Conservation (phyloP, 306 rosid genomes). For the Hippophae tibetana region DNA sequence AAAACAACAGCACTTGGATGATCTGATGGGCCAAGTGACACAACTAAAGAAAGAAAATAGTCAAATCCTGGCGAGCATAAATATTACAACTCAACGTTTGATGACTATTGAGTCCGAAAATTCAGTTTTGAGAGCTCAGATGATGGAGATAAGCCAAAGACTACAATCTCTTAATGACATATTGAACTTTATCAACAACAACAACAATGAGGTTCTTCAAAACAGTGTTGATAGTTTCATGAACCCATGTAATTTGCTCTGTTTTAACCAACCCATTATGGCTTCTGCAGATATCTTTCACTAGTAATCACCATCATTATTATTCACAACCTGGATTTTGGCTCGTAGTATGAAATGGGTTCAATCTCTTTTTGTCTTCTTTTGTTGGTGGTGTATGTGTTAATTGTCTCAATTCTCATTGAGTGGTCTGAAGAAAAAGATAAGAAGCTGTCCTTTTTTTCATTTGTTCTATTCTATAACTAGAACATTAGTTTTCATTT, state of each 20-base stretch:
- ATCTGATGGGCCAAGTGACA: slow-evolving; percentile 32
- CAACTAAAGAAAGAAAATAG: slow-evolving; percentile 38
- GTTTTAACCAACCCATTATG: slow-evolving; percentile 58
- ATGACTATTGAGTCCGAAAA: slow-evolving; percentile 52
- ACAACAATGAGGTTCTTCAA: slow-evolving; percentile 15
- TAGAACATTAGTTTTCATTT: too few relatives aligned
- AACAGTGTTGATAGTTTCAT: slow-evolving; percentile 26
- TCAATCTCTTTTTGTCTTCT: slow-evolving; percentile 11
- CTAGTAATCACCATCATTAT: slow-evolving; percentile 21
- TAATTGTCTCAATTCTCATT: too few relatives aligned
- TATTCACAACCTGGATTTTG: background rate
- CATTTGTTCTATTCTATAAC: too few relatives aligned
- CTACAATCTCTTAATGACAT: slow-evolving; percentile 60
- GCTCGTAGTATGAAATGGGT: background rate
- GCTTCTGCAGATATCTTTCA: slow-evolving; percentile 54
- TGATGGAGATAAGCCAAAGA: slow-evolving; percentile 56
- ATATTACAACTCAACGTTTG: slow-evolving; percentile 38
- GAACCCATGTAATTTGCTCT: slow-evolving; percentile 38
- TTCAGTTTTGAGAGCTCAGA: slow-evolving; percentile 52
- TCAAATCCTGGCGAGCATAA: slow-evolving; percentile 32
- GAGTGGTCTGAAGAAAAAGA: too few relatives aligned
- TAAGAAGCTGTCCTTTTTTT: too few relatives aligned
- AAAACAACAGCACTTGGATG: slow-evolving; percentile 69
- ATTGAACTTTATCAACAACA: slow-evolving; percentile 29
- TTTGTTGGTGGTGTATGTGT: background rate